Evolutionary conservation across 106 monocot genomes (phyloP), one percentile per base, ranked within the genome.

Genomic region (Dendrobium catenatum): DNA sequence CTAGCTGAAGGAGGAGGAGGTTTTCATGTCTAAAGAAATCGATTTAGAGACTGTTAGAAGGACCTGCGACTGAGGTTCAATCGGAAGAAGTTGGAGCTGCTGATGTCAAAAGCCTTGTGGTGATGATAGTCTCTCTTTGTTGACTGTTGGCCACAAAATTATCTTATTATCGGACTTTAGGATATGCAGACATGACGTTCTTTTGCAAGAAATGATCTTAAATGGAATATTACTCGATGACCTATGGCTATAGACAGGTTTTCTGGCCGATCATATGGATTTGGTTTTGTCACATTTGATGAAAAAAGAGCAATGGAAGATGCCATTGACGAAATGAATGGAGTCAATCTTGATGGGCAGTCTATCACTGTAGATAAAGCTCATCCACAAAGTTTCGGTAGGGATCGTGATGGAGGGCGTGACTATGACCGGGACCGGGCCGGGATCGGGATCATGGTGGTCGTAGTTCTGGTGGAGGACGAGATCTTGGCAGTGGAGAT

Each of bases 301-400:
- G 90, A 94, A 29, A 89, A 90, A 77, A 80, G 93, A 37, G 91
- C 91, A 9, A 95, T 99, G 95, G 95, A 99, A 81, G 98, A 95
- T 5, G 95, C 98, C 56, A 95, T 99, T 82, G 98, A 99, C 41
- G 87, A 73, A 74, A 99, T 99, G 99, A 93, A 99, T 85, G 99
- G 99, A 73, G 84, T 89, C 75, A 91, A 89, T 80, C 80, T 99
- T 33, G 99, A 99, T 90, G 99, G 99, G 19, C 84, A 93, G 22
- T 24, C 88, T 22, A 99, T 99, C n/a, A 99, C 92, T 77, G 98
- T 98, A 18, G 95, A 98, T 26, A 89, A 33, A 86, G 99, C 95
- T 55, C 99, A 95, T 80, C 99, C 99, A 59, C 92, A 93, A 79
- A 85, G 91, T 19, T 54, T 82, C 29, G 84, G 91, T 9, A 78